Evolutionary conservation across 805 yeast genomes (phyloP), one percentile per base, ranked within the genome.

Genomic region (Monosporozyma aerobia): DNA sequence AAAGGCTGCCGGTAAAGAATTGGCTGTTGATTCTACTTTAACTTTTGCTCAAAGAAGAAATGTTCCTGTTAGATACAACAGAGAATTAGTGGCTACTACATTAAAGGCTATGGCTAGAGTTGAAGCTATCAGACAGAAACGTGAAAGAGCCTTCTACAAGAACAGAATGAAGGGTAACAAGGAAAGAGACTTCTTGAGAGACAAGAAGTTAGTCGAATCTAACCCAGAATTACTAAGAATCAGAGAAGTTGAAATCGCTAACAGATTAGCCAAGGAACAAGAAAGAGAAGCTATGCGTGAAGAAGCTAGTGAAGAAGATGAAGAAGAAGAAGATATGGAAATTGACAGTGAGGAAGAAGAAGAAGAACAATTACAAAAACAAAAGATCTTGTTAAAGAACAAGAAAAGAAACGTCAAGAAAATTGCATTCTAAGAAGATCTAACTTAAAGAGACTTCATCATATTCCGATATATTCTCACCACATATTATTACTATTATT

Each of bases 101-200:
- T 79, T 94, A 72, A 85, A 80, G 75, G 97, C 96, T 47, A 94
- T 94, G 99, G 78, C 86, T 52, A 83, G 97, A 75, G 85, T 94
- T 57, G 97, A 94, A 71, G 95, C 89, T 75, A 94, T 94, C 71
- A 84, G 99, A 77, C 85, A 80, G 70, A 90, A 84, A 78, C 85
- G 99, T 77, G 99, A 94, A 73, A 81, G 95, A 69, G 97, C 98
- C 14, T 94, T 94, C 90, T 94, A 88, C 78, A 92, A 90, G 89
- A 90, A 90, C 77, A 87, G 99, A 82, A 94, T 94, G 99, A 88
- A 87, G 73, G 97, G 97, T 58, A 94, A 94, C 76, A 87, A 83
- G 73, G 97, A 87, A 61, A 81, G 82, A 70, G 86, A 87, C 70
- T 77, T 89, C 65, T 88, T 83, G 52, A 77, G 85, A 53, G 99